Percentiles rank a stretch among this genome's conserved stretches.
These are phyloP conservation scores for Zygoascus bituminiphila DNA, from an alignment of 805 yeast genomes.

Conservation along the genomic window DNA sequence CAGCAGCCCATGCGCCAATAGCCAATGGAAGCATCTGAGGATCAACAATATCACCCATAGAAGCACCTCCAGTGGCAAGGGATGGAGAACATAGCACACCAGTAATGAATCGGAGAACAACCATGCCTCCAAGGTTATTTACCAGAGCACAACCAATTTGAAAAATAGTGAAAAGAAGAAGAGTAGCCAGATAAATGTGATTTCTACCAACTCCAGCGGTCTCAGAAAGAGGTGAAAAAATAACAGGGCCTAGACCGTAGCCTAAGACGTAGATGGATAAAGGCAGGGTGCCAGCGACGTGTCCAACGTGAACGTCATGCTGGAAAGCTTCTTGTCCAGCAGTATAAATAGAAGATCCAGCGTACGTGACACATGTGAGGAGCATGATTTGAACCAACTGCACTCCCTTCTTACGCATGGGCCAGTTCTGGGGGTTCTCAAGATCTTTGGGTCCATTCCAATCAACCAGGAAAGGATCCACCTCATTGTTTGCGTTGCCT, in stretches of 20 bases:
- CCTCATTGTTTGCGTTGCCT: background rate
- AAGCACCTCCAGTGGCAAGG: slow-evolving; percentile 51
- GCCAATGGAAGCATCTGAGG: slow-evolving; percentile 36
- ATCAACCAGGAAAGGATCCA: slow-evolving; percentile 22
- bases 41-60: slow-evolving; percentile 42
- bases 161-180: slow-evolving; percentile 40
- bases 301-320: slow-evolving; percentile 37
- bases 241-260: slow-evolving; percentile 55
- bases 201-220: slow-evolving; percentile 42
- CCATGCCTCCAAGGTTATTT: slow-evolving; percentile 42
- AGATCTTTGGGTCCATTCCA: slow-evolving; percentile 29
- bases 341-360: slow-evolving; percentile 52
- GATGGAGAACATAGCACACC: slow-evolving; percentile 53
- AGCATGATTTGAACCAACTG: slow-evolving; percentile 36
- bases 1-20: slow-evolving; percentile 45
- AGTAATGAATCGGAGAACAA: slow-evolving; percentile 43
- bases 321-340: slow-evolving; percentile 41
- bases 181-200: slow-evolving; percentile 36
- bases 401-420: slow-evolving; percentile 32
- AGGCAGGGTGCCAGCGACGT: slow-evolving; percentile 43
- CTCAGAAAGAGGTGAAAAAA: slow-evolving; percentile 56
- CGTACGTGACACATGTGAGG: slow-evolving; percentile 44
- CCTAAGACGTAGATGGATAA: slow-evolving; percentile 58
- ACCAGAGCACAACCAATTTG: slow-evolving; percentile 52
- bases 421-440: slow-evolving; percentile 50